A percentile compares a stretch with the other conserved stretches of the same genome.
These are phyloP conservation scores for Candida anutae DNA, from an alignment of 1,139 yeast species.

Conservation along the genomic window DNA sequence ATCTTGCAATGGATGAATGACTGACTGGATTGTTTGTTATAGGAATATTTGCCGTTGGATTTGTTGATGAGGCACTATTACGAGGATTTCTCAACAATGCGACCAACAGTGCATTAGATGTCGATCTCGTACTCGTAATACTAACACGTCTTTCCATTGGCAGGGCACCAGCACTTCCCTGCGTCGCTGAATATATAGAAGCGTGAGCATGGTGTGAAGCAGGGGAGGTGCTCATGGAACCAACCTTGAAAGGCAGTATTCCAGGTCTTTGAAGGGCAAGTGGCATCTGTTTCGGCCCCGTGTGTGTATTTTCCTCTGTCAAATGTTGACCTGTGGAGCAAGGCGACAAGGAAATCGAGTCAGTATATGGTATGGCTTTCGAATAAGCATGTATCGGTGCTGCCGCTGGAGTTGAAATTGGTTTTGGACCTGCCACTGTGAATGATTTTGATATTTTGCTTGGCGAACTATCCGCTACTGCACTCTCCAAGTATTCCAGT, in stretches of 20 bases:
- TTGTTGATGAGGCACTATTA: conserved; percentile 19
- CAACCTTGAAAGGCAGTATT: conserved; percentile 55
- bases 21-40: conserved; percentile 11
- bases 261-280: conserved; percentile 23
- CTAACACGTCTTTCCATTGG: conserved; percentile 36
- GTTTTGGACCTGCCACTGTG: too few relatives aligned
- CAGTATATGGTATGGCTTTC: conserved; percentile 9
- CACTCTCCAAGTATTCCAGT: too few relatives aligned
- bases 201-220: conserved; percentile 19
- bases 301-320: conserved; percentile 3
- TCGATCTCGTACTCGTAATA: conserved; percentile 39
- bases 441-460: too few relatives aligned
- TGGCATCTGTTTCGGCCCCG: conserved; percentile 10
- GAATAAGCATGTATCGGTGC: conserved; percentile 1
- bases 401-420: not conserved
- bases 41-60: conserved; percentile 22
- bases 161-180: conserved; percentile 11
- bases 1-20: conserved; percentile 25
- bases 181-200: conserved; percentile 1
- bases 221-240: conserved; percentile 48
- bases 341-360: conserved; percentile 25
- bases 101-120: conserved; percentile 50
- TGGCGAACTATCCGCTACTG: too few relatives aligned
- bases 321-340: conserved; percentile 13
- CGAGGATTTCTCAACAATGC: conserved; percentile 46